phyloP scores from a whole-genome alignment of 805 yeast genomes.

The Sugiyamaella lignohabitans region DNA sequence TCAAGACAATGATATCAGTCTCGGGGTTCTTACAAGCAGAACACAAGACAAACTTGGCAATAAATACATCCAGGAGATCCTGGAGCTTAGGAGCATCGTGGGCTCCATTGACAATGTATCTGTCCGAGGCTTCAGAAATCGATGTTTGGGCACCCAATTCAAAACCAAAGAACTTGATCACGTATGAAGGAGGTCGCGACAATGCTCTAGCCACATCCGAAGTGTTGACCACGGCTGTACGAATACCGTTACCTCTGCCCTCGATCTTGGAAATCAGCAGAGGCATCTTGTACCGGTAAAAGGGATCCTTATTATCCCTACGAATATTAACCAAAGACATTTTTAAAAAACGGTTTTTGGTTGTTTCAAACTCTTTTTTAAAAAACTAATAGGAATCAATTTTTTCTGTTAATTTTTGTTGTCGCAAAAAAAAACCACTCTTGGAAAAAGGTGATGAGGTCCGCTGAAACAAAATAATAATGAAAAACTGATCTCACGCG shows the following conservation, averaged over 20 bases:
- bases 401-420: no score
- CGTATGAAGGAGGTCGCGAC: slow-evolving; percentile 86
- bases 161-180: slow-evolving; percentile 90
- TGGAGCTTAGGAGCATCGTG: slow-evolving; percentile 88
- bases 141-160: slow-evolving; percentile 97
- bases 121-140: slow-evolving; percentile 69
- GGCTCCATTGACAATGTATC: slow-evolving; percentile 89
- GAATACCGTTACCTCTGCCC: slow-evolving; percentile 99
- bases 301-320: slow-evolving; percentile 96
- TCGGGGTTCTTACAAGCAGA: slow-evolving; percentile 95
- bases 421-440: no score
- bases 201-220: slow-evolving; percentile 92
- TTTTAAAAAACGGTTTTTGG: slow-evolving; percentile 15
- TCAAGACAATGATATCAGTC: slow-evolving; percentile 79
- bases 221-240: slow-evolving; percentile 85
- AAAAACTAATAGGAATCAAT: no score
- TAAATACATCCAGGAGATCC: slow-evolving; percentile 91
- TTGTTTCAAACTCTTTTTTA: no score
- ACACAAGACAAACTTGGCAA: slow-evolving; percentile 87
- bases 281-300: slow-evolving; percentile 99
- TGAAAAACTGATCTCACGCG: no score
- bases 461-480: no score
- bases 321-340: slow-evolving; percentile 91
- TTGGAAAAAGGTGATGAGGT: no score
- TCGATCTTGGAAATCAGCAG: slow-evolving; percentile 94